Percentiles rank a stretch among this genome's conserved stretches.
Evolutionary conservation across 179 eudicot species (phyloP).

Genomic region (Spergularia azorica): DNA sequence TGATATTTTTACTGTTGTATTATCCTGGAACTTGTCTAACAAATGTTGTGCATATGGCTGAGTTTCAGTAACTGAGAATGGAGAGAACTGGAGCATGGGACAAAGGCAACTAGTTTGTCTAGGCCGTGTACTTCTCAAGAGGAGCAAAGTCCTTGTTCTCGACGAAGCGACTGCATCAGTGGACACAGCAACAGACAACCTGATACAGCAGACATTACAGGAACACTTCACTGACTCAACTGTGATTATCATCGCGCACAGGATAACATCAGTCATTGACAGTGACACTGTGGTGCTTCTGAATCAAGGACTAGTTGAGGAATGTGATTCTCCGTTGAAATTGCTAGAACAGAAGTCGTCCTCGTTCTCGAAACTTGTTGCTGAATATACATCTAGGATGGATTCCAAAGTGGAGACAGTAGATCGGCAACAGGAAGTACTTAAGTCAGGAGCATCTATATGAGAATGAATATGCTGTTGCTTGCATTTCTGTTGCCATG

Average conservation of each 20-base stretch:
- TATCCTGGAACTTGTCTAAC: background rate
- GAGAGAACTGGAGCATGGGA: slow-evolving; percentile 84
- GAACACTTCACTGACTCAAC: slow-evolving; percentile 58
- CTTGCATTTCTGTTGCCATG: no score
- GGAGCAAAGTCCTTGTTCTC: slow-evolving; percentile 54
- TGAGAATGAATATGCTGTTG: no score
- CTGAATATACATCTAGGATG: slow-evolving; percentile 73
- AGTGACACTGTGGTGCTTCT: slow-evolving; percentile 64
- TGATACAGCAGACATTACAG: slow-evolving; percentile 57
- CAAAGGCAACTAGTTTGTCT: slow-evolving; percentile 71
- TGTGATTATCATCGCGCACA: slow-evolving; percentile 57
- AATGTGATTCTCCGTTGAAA: slow-evolving; percentile 66
- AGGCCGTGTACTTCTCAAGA: slow-evolving; percentile 65
- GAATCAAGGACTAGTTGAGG: slow-evolving; percentile 57
- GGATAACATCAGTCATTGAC: slow-evolving; percentile 65
- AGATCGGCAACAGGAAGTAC: background rate
- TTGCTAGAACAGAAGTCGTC: slow-evolving; percentile 74
- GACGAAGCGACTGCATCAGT: slow-evolving; percentile 77
- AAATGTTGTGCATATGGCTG: background rate
- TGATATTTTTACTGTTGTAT: no score
- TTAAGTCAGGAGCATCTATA: background rate
- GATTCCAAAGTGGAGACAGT: slow-evolving; percentile 32
- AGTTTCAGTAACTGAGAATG: slow-evolving; percentile 57
- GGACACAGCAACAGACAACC: slow-evolving; percentile 64
- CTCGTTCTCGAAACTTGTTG: slow-evolving; percentile 75